Evolutionary conservation across 345 rosid genomes (phyloP).

Genomic region (Acer saccharum): DNA sequence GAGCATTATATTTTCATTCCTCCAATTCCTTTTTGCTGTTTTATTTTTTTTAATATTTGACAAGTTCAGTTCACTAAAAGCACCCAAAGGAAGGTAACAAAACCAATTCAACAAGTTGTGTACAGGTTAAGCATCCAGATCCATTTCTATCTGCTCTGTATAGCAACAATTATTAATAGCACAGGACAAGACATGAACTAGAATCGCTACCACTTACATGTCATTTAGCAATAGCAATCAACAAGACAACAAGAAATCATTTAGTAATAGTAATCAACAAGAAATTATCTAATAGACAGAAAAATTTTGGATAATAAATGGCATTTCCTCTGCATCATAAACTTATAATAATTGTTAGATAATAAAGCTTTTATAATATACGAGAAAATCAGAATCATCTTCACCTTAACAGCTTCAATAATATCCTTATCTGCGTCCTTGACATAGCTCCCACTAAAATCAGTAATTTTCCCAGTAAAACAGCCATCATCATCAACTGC

Average conservation of each 20-base stretch:
- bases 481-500: conserved; percentile 97
- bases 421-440: conserved; percentile 95
- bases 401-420: conserved; percentile 85
- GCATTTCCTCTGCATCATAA: not conserved
- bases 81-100: not conserved
- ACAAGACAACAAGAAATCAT: not conserved
- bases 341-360: not conserved
- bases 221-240: not conserved
- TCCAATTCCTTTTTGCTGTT: not conserved
- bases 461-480: conserved; percentile 74
- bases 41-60: not conserved
- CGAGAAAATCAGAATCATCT: conserved; percentile 3
- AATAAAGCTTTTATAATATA: conserved; percentile 6
- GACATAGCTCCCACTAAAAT: conserved; percentile 74
- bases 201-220: not conserved
- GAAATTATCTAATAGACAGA: not conserved
- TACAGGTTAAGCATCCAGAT: not conserved
- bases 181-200: not conserved
- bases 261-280: not conserved
- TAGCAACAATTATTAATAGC: not conserved
- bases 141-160: not conserved
- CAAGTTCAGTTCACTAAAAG: not conserved
- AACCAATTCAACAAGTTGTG: not conserved
- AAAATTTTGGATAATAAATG: not conserved
- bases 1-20: not conserved